Base-by-base conservation (phyloP, 495 filamentous ascomycete species). In the Trichoderma orchidacearum region DNA sequence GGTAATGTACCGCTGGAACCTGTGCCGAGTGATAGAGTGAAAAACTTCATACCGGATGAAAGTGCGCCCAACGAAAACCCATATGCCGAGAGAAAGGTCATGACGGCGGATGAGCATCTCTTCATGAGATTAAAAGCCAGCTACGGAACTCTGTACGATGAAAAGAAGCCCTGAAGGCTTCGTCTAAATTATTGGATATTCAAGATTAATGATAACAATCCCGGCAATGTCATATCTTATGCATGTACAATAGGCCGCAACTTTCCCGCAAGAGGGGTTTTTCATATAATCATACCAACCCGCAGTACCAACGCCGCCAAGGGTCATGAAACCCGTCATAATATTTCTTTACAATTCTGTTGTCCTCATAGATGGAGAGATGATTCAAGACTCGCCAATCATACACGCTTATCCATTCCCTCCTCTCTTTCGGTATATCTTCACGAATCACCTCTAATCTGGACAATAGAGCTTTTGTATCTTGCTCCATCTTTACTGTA, bases 91-190 rank as follows among this genome's bases (percentile, higher is more conserved):
- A 76, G 76, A 55, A 76, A 76, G 64, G 78, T 80, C 23, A 66
- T 96, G 65, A 96, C 93, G 28, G 91, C 93, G 8, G 75, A 78
- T 62, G 86, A 91, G 68, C 90, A 97, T 78, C 72, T 97, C 68
- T 75, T 81, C 64, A 80, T 80, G 68, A 72, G 87, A 61, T 69
- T 95, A 64, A 78, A 70, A 54, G 88, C 85, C 9, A 92, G 89
- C 17, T 95, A 95, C 74, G 34, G 75, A 35, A 62, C 71, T 61
- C 55, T 76, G 56, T 75, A 76, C 23, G 56, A 60, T 31, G 76
- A 73, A 15, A 68, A 72, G 51, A 62, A 70, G 50, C 15, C 55
- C 17, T 30, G n/a, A 53, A 13, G 27, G 8, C 17, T 6, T 21
- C 15, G 27, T 48, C 9, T 32, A 31, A n/a, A 23, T 18, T 3